Percentiles rank a stretch among this genome's conserved stretches.
Evolutionary conservation across 345 rosid genomes (phyloP).

Genomic region (Luvunga scandens): DNA sequence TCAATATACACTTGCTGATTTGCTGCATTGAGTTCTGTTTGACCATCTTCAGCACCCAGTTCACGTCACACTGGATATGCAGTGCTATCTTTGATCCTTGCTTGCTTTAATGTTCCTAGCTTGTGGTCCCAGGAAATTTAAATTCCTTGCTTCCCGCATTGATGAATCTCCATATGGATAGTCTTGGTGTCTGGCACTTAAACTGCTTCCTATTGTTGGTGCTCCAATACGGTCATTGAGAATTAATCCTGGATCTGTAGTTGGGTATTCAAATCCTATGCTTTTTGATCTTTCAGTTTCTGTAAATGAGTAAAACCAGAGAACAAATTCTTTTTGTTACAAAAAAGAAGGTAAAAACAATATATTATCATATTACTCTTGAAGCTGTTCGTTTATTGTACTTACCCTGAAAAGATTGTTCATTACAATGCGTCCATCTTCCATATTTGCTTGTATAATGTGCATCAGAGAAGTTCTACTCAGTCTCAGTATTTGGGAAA

Average conservation of each 20-base stretch:
- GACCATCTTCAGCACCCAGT: constrained; percentile 37
- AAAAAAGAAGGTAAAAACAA: neutral
- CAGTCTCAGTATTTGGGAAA: constrained; percentile 74
- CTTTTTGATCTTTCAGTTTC: constrained; percentile 54
- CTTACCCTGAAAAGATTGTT: constrained; percentile 71
- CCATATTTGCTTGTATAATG: constrained; percentile 50
- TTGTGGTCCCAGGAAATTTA: constrained; percentile 20
- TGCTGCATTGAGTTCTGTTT: constrained; percentile 50
- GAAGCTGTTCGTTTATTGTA: neutral
- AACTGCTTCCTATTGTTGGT: constrained; percentile 30
- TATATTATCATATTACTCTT: neutral
- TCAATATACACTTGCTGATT: constrained; percentile 46
- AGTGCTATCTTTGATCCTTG: constrained; percentile 17
- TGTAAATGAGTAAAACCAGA: constrained; percentile 30
- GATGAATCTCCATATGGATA: constrained; percentile 26
- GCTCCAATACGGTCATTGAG: constrained; percentile 38
- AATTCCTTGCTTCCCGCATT: constrained; percentile 19
- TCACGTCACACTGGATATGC: constrained; percentile 15
- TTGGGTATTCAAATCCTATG: constrained; percentile 30
- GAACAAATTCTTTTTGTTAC: constrained; percentile 14
- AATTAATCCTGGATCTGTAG: constrained; percentile 26
- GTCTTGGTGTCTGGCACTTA: constrained; percentile 24
- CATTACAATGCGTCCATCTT: constrained; percentile 63
- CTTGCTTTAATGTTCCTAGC: constrained; percentile 29
- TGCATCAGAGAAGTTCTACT: constrained; percentile 63